Evolutionary conservation across 805 yeast genomes (phyloP), one percentile per base, ranked within the genome.

Genomic region (Metschnikowia shivogae): DNA sequence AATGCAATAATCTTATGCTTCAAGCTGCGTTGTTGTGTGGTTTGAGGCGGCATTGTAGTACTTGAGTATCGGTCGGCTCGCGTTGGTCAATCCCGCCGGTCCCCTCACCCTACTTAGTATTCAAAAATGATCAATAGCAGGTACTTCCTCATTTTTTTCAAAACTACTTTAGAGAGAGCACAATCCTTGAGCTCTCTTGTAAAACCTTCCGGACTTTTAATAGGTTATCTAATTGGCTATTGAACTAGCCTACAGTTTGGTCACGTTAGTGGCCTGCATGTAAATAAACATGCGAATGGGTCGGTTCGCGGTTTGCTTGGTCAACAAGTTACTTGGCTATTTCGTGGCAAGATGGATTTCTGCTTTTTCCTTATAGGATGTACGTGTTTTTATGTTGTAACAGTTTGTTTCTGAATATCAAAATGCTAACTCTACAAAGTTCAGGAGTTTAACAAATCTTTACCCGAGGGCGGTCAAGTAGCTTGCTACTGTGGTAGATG

Each of bases 401-500:
- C 12, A 14, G 3, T 24, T 19, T 14, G 14, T 2, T 19, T 9
- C 13, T 12, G 8, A 14, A 4, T 10, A 13, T 12, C 11, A 5
- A 10, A 35, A 8, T 41, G 45, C 55, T 51, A 43, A 53, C 48
- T 13, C 13, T 14, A 12, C 2, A n/a, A 24, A 53, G 57, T 53
- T 37, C 41, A 45, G 20, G 54, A 52, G 24, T 47, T 44, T 36
- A 52, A 49, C 46, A 53, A 47, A 32, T 45, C 55, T 3, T 47
- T 53, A 30, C 27, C 33, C 3, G 46, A 45, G 9, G 55, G 55
- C 7, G 55, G 55, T 11, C 41, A 47, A 20, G 45, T 52, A 6
- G 47, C 52, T 6, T 53, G 57, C 31, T 73, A 71, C 47, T 81
- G 86, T 55, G 80, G 81, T 14, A 72, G 77, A 48, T 81, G 86